Percentiles rank a stretch among this genome's conserved stretches.
These are phyloP conservation scores for Dichomitus squalens DNA, from an alignment of 1,284 basidiomycete genomes.

Conservation along the genomic window DNA sequence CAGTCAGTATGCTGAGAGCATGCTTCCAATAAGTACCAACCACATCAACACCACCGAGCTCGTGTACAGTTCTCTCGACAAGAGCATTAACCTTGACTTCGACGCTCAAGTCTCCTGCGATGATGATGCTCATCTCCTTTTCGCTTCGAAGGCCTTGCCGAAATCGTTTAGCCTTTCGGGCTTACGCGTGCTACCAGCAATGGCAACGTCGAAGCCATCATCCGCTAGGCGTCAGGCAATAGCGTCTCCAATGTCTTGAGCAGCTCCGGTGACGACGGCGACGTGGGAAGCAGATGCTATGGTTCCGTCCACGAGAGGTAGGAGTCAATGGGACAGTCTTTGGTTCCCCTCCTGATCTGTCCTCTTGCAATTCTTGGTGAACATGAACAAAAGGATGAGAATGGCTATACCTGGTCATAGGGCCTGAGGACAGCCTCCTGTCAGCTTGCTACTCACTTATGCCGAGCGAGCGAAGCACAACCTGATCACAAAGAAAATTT, in stretches of 20 bases:
- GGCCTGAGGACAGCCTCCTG: no score
- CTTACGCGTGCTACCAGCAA: conserved; percentile 39
- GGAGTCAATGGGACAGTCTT: no score
- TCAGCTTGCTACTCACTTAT: no score
- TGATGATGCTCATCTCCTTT: conserved; percentile 28
- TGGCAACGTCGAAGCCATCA: conserved; percentile 43
- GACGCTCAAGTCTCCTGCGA: conserved; percentile 36
- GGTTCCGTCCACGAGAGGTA: no score
- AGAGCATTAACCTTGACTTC: conserved; percentile 41
- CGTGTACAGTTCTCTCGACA: conserved; percentile 31
- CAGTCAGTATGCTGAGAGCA: not conserved
- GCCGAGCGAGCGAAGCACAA: no score
- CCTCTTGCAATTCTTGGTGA: no score
- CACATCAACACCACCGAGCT: conserved; percentile 30
- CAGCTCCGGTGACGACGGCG: conserved; percentile 42
- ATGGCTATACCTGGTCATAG: no score
- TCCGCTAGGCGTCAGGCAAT: conserved; percentile 43
- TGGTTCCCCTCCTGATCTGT: no score
- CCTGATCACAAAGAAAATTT: no score
- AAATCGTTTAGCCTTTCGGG: conserved; percentile 29
- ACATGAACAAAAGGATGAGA: no score
- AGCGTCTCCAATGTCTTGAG: conserved; percentile 43
- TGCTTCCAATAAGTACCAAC: conserved; percentile 9
- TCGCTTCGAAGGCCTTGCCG: conserved; percentile 33
- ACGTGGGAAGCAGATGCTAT: conserved; percentile 12